Percentiles rank a stretch among this genome's conserved stretches.
Evolutionary conservation across 2,329 filamentous ascomycete genomes (phyloP).

Genomic region (Aspergillus unguis): DNA sequence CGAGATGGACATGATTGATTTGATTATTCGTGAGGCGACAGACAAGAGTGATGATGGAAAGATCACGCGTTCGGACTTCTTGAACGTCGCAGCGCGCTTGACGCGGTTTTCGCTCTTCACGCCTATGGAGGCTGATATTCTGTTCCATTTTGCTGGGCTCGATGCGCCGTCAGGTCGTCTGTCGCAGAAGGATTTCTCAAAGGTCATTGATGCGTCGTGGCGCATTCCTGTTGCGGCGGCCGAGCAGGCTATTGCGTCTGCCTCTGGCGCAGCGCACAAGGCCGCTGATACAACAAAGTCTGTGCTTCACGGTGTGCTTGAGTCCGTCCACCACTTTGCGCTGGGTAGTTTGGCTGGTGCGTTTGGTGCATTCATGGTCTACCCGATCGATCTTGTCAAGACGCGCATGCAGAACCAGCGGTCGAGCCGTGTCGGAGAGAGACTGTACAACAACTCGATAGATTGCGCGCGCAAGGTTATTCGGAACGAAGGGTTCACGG

Average conservation of each 20-base stretch:
- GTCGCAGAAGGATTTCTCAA: conserved; percentile 79
- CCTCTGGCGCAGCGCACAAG: conserved; percentile 48
- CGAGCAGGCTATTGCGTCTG: conserved; percentile 41
- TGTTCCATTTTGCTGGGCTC: conserved; percentile 96
- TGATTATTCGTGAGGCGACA: conserved; percentile 85
- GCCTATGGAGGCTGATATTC: conserved; percentile 96
- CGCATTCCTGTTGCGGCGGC: conserved; percentile 61
- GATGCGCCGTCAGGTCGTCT: conserved; percentile 85
- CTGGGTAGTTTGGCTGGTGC: conserved; percentile 89
- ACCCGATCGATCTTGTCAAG: conserved; percentile 98
- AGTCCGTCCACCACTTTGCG: conserved; percentile 84
- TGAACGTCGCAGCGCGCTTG: conserved; percentile 86
- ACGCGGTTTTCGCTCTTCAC: conserved; percentile 96
- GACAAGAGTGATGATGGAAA: conserved; percentile 80
- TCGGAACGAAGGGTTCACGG: conserved; percentile 82
- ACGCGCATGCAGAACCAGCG: conserved; percentile 98
- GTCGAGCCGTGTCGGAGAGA: conserved; percentile 73
- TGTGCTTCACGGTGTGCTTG: conserved; percentile 62
- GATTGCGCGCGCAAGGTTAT: conserved; percentile 94
- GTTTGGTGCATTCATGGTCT: conserved; percentile 99
- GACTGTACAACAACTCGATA: conserved; percentile 93
- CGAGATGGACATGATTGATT: conserved; percentile 95
- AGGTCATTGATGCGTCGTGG: conserved; percentile 94
- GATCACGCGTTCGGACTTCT: conserved; percentile 89
- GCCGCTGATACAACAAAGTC: conserved; percentile 55